These are phyloP conservation scores for Collybia mongolica DNA, from an alignment of 768 basidiomycete species.

Conservation along the genomic window DNA sequence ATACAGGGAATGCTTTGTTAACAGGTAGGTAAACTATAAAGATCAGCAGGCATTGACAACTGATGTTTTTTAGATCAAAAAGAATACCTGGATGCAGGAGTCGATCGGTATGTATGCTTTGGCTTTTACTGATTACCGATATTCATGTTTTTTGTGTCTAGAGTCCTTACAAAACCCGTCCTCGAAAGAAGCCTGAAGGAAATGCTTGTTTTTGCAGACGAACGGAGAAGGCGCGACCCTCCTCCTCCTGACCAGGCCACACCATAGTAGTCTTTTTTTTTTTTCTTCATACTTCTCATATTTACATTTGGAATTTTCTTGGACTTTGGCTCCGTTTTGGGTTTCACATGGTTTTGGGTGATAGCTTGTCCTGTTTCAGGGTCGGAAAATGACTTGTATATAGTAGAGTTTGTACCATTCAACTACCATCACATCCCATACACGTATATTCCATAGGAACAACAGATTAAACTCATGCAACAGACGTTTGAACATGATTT, in stretches of 20 bases:
- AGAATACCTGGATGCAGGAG: constrained; percentile 75
- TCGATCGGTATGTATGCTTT: constrained; percentile 55
- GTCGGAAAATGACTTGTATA: too few species aligned
- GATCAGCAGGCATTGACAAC: not conserved
- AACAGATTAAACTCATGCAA: too few species aligned
- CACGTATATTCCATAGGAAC: too few species aligned
- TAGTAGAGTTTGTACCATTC: too few species aligned
- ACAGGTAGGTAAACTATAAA: constrained; percentile 31
- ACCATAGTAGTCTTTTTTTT: constrained; percentile 6
- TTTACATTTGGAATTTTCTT: not conserved
- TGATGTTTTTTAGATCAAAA: constrained; percentile 56
- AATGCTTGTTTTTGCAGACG: constrained; percentile 43
- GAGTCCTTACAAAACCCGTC: constrained; percentile 81
- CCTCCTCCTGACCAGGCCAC: constrained; percentile 9
- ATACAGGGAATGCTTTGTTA: constrained; percentile 51
- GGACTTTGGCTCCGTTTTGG: too few species aligned
- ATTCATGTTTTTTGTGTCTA: constrained; percentile 23
- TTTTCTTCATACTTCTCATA: not conserved
- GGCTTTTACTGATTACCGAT: not conserved
- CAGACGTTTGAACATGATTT: too few species aligned
- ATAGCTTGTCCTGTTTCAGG: too few species aligned
- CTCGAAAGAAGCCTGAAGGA: constrained; percentile 54
- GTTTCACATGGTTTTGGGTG: too few species aligned
- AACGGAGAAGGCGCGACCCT: constrained; percentile 36
- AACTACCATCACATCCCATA: too few species aligned